A percentile compares a stretch with the other conserved stretches of the same genome.
Evolutionary conservation across 2,329 filamentous ascomycete genomes (phyloP).

Genomic region (Pseudonectria buxi): DNA sequence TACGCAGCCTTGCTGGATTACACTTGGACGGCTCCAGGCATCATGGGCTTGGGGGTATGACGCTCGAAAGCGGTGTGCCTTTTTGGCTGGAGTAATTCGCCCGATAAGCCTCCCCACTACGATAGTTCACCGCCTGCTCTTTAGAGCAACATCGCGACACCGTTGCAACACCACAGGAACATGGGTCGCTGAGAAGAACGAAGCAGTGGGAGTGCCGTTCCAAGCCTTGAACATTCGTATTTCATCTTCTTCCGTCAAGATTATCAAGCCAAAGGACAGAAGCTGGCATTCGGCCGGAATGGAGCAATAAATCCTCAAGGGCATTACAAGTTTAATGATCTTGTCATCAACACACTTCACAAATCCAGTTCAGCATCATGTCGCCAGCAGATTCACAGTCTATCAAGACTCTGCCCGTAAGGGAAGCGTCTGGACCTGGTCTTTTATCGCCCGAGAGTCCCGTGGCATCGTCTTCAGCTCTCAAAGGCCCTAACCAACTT

Average conservation of each 20-base stretch:
- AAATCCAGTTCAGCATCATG: slow-evolving; percentile 9
- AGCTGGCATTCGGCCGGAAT: slow-evolving; percentile 1
- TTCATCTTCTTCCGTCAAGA: not conserved
- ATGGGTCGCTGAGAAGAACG: slow-evolving; percentile 3
- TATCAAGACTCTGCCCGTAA: slow-evolving; percentile 14
- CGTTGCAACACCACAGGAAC: slow-evolving; percentile 12
- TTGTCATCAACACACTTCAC: not conserved
- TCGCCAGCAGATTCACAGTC: slow-evolving; percentile 14
- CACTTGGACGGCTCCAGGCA: slow-evolving; percentile 14
- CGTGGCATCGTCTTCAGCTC: slow-evolving; percentile 66
- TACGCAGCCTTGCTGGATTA: not conserved
- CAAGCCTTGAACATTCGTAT: too few relatives aligned
- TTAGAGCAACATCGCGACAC: slow-evolving; percentile 17
- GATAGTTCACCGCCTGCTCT: slow-evolving; percentile 17
- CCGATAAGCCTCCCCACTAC: slow-evolving; percentile 10
- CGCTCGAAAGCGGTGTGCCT: slow-evolving; percentile 19
- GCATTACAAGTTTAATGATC: not conserved
- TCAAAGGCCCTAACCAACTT: slow-evolving; percentile 55
- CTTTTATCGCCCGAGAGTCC: slow-evolving; percentile 72
- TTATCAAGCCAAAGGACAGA: slow-evolving; percentile 4
- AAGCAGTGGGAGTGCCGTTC: not conserved
- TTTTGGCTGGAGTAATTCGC: slow-evolving; percentile 20
- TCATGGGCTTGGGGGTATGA: slow-evolving; percentile 19
- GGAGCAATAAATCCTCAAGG: too few relatives aligned
- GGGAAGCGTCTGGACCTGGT: slow-evolving; percentile 27